These are phyloP conservation scores for Cunninghamia lanceolata DNA, from an alignment of 75 land plant genomes.

Conservation along the genomic window DNA sequence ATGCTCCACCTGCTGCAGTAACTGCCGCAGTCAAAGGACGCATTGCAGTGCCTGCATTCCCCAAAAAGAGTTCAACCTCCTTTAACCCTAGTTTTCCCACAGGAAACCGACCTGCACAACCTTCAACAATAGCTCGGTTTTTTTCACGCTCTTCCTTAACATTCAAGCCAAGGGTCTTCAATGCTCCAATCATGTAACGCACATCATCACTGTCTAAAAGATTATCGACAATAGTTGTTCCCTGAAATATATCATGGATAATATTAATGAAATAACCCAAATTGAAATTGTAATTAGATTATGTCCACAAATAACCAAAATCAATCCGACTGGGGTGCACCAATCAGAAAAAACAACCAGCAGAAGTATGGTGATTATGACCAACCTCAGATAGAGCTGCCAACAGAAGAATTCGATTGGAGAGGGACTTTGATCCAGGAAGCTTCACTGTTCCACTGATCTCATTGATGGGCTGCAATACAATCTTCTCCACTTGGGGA, in stretches of 20 bases:
- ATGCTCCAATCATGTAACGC: slow-evolving; percentile 87
- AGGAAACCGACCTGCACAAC: slow-evolving; percentile 86
- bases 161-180: slow-evolving; percentile 74
- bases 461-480: slow-evolving; percentile 74
- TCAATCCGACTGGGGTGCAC: background rate
- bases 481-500: slow-evolving; percentile 53
- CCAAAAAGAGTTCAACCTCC: slow-evolving; percentile 75
- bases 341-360: background rate
- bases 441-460: slow-evolving; percentile 76
- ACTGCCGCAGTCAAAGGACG: slow-evolving; percentile 96
- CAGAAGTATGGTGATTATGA: background rate
- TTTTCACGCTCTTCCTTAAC: slow-evolving; percentile 57
- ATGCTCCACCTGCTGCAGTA: slow-evolving; percentile 89
- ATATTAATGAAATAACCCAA: background rate
- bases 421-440: slow-evolving; percentile 95
- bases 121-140: slow-evolving; percentile 63
- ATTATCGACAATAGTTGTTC: slow-evolving; percentile 91
- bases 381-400: slow-evolving; percentile 92
- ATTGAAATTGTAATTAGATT: background rate
- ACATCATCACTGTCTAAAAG: slow-evolving; percentile 92
- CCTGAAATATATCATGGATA: slow-evolving; percentile 44
- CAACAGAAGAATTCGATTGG: slow-evolving; percentile 90
- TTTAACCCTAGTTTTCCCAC: slow-evolving; percentile 41
- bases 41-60: slow-evolving; percentile 99
- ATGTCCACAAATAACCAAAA: background rate